phyloP scores from a whole-genome alignment of 169 alveolate genomes.

The Babesia ovis region DNA sequence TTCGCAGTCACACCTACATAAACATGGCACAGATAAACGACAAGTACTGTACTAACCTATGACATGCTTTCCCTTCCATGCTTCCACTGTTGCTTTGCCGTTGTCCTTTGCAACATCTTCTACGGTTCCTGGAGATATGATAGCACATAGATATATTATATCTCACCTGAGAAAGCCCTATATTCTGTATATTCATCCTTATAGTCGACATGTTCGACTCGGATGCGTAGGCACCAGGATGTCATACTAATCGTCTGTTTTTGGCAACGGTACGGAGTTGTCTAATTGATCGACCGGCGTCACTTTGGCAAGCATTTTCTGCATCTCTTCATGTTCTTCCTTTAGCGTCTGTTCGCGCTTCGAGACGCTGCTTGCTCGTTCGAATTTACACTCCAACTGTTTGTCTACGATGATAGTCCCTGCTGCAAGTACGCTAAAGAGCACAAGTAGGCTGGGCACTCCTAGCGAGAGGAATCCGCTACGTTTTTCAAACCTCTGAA shows the following conservation, averaged over 20 bases:
- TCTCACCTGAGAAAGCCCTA: slow-evolving; percentile 18
- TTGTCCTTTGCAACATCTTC: not conserved
- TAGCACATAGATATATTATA: too few relatives aligned
- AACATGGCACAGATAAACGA: not conserved
- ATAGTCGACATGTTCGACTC: not conserved
- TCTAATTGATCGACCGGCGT: slow-evolving; percentile 64
- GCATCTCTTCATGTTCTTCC: slow-evolving; percentile 74
- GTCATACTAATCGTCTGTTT: slow-evolving; percentile 28
- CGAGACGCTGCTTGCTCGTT: slow-evolving; percentile 61
- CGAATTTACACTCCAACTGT: slow-evolving; percentile 64
- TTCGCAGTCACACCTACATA: slow-evolving; percentile 27
- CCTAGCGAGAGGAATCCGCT: slow-evolving; percentile 65
- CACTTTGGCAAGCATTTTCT: slow-evolving; percentile 59
- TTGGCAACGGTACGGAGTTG: slow-evolving; percentile 76
- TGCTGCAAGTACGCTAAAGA: slow-evolving; percentile 42
- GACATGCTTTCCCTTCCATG: slow-evolving; percentile 51
- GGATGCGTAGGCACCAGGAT: not conserved
- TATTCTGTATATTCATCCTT: not conserved
- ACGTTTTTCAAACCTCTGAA: slow-evolving; percentile 57
- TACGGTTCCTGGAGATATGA: slow-evolving; percentile 9
- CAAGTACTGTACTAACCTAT: not conserved
- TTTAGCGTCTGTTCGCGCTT: slow-evolving; percentile 66
- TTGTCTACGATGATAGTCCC: slow-evolving; percentile 74
- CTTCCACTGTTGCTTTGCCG: not conserved
- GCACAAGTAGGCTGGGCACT: slow-evolving; percentile 49